Evolutionary conservation across 2,329 filamentous ascomycete genomes (phyloP), one percentile per base, ranked within the genome.

Genomic region (Xylaria sp.): DNA sequence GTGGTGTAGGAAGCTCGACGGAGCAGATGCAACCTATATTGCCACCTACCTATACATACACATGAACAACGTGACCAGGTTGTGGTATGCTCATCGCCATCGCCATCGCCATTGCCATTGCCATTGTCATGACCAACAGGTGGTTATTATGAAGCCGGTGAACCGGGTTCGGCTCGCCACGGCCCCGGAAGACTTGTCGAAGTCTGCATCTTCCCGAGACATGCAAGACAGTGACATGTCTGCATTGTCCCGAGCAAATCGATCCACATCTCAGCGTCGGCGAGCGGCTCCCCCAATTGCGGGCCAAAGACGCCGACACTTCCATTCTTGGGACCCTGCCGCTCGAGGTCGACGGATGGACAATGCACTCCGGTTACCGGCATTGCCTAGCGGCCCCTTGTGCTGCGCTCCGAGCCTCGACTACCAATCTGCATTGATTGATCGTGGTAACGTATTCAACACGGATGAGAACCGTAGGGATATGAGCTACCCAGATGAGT

Each of bases 121-220:
- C 28, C 28, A 28, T 28, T 28, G 28, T 28, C 15, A 8, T 13
- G 37, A 44, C 18, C 12, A 15, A 55, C 15, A 34, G 41, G 37
- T n/a, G 37, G 34, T 46, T 6, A 20, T 7, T n/a, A 61, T 28
- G 28, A 39, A 52, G 48, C 56, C 41, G 60, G 15, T 51, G 58
- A 50, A 60, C 57, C 41, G 63, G 48, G 56, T 37, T 63, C 68
- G 68, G 63, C 62, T 70, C 61, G 48, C 44, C 68, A 68, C 70
- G 68, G 70, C 62, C 34, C 60, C 68, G 65, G 70, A 66, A 63
- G 52, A 62, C 44, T 61, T 41, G 57, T 68, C 55, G 34, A 70
- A 68, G 57, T 66, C 65, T 72, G 68, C 70, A 72, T 64, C 62
- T 48, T 68, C 70, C 70, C 70, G 70, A 68, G 60, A 69, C 66